A percentile compares a stretch with the other conserved stretches of the same genome.
phyloP scores from a whole-genome alignment of 495 filamentous ascomycete genomes.

The Gamarada debralockiae region DNA sequence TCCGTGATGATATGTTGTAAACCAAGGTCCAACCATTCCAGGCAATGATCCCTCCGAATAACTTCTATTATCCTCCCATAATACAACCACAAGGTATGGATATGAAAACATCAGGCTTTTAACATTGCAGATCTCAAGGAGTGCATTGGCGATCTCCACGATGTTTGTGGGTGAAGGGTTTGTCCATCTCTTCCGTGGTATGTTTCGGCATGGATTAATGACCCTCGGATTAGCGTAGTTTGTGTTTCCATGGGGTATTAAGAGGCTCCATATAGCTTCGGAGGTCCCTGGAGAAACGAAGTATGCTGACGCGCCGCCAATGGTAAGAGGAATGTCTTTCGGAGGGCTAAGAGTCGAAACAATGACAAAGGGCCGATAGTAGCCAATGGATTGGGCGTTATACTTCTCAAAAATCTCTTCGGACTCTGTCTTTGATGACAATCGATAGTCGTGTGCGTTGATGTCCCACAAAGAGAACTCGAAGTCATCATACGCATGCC shows the following conservation, averaged over 20 bases:
- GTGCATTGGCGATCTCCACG: neutral
- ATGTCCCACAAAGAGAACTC: constrained; percentile 1
- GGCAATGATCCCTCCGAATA: constrained; percentile 3
- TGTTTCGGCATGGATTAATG: neutral
- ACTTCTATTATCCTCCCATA: constrained; percentile 1
- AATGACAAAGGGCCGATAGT: neutral
- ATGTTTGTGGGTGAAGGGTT: neutral
- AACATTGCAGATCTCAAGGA: constrained; percentile 1
- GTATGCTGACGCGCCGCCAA: constrained; percentile 1
- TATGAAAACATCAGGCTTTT: neutral
- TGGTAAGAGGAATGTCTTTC: neutral
- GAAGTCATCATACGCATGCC: constrained; percentile 1
- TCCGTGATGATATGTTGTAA: constrained; percentile 4
- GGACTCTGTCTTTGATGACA: neutral
- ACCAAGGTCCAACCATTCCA: constrained; percentile 6
- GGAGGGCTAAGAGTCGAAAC: neutral
- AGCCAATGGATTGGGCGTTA: neutral
- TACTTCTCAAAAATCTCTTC: constrained; percentile 1
- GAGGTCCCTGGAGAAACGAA: neutral
- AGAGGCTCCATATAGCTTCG: neutral
- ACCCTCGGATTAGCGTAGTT: constrained; percentile 1
- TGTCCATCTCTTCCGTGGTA: neutral
- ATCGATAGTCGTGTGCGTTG: constrained; percentile 2
- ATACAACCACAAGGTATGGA: constrained; percentile 1
- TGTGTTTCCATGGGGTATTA: neutral